Conservation (phyloP, 441 rosid genomes). For the Mallotus repandus region DNA sequence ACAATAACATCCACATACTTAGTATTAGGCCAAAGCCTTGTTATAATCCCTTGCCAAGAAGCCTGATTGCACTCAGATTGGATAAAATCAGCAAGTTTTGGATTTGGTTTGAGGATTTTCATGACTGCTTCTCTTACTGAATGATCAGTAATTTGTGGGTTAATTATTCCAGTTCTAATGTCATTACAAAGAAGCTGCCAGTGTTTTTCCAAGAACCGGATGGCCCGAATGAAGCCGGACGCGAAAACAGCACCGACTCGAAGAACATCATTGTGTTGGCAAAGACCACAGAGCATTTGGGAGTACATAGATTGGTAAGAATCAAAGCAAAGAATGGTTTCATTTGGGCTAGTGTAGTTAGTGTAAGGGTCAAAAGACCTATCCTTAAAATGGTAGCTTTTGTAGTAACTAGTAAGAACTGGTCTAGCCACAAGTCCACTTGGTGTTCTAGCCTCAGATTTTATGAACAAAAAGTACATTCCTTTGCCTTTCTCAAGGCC, state of each 20-base stretch:
- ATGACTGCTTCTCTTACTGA: slow-evolving; percentile 68
- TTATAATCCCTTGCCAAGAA: slow-evolving; percentile 93
- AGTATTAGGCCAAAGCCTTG: slow-evolving; percentile 83
- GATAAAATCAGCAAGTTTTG: slow-evolving; percentile 72
- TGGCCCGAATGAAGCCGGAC: slow-evolving; percentile 94
- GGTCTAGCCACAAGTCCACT: slow-evolving; percentile 90
- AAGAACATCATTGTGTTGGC: slow-evolving; percentile 75
- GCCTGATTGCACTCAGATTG: slow-evolving; percentile 53
- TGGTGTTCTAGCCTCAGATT: slow-evolving; percentile 87
- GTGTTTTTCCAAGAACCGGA: slow-evolving; percentile 79
- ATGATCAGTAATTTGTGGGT: slow-evolving; percentile 63
- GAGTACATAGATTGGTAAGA: slow-evolving; percentile 97
- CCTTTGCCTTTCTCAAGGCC: slow-evolving; percentile 94
- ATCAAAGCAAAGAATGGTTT: slow-evolving; percentile 89
- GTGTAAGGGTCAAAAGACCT: slow-evolving; percentile 89
- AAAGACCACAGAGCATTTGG: slow-evolving; percentile 93
- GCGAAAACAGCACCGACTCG: slow-evolving; percentile 98
- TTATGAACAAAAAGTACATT: slow-evolving; percentile 92
- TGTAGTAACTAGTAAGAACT: slow-evolving; percentile 89
- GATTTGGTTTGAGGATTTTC: slow-evolving; percentile 75
- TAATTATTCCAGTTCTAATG: slow-evolving; percentile 60
- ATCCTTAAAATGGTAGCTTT: slow-evolving; percentile 73
- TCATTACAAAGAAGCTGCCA: slow-evolving; percentile 64
- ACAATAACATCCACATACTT: slow-evolving; percentile 88
- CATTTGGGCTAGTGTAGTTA: slow-evolving; percentile 96